Conservation (phyloP, 2,329 filamentous ascomycete species). For the Microthyrium microscopicum region DNA sequence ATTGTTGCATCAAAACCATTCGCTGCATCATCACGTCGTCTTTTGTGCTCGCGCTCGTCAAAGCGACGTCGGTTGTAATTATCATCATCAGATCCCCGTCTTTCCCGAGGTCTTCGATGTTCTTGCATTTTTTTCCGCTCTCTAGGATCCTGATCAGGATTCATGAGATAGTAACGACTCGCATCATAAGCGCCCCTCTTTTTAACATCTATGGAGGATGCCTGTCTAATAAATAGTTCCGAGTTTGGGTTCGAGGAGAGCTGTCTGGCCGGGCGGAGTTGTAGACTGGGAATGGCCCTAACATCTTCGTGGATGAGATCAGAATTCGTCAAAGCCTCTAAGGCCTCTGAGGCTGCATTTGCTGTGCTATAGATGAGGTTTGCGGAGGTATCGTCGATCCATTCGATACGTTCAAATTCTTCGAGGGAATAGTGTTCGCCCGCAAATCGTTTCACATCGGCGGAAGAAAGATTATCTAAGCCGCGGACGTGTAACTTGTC, state of each 20-base stretch:
- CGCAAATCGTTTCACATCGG: constrained; percentile 59
- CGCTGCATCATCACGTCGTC: constrained; percentile 31
- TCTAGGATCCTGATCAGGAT: constrained; percentile 75
- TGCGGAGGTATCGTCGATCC: constrained; percentile 86
- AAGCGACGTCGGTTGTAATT: constrained; percentile 28
- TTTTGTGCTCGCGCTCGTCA: constrained; percentile 24
- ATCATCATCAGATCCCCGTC: constrained; percentile 23
- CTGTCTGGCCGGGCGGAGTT: constrained; percentile 52
- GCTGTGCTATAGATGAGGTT: constrained; percentile 60
- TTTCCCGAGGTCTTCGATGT: constrained; percentile 43
- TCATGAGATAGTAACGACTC: constrained; percentile 82
- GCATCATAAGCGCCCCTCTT: constrained; percentile 57
- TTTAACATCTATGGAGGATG: constrained; percentile 65
- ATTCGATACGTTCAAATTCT: constrained; percentile 50
- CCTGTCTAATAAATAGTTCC: constrained; percentile 54
- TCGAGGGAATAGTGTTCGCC: constrained; percentile 45
- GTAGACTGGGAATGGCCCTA: constrained; percentile 40
- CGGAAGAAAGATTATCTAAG: constrained; percentile 63
- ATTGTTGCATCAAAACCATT: constrained; percentile 58
- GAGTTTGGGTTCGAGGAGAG: constrained; percentile 52
- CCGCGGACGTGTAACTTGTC: constrained; percentile 73
- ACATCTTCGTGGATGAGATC: constrained; percentile 23
- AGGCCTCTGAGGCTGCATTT: constrained; percentile 36
- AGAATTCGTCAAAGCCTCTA: constrained; percentile 34
- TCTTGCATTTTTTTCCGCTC: constrained; percentile 44